Evolutionary conservation across 2,329 filamentous ascomycete genomes (phyloP), one percentile per base, ranked within the genome.

Genomic region (Clarireedia monteithiana): DNA sequence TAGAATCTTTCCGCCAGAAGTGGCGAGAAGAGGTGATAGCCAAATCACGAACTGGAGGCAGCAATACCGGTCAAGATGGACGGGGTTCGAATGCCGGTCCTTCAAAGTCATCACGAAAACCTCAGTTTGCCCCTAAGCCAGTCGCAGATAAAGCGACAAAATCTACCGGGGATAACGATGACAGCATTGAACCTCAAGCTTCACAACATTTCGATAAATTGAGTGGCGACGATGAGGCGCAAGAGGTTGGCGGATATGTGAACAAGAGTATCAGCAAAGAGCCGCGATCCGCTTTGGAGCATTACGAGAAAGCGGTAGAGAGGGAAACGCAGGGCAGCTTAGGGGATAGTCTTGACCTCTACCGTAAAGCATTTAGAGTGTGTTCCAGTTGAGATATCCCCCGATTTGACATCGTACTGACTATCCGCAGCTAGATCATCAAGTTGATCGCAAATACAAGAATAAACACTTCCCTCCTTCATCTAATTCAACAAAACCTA

Each of bases 281-380:
- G 63, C 88, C 88, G 4, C 75, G 77, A 23, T 88, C 91, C 10
- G 94, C 94, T 0, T 73, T 99, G 15, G 94, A 97, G 64, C 89
- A 96, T 70, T 97, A 94, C 66, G 94, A 97, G 69, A 83, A 82
- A 68, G 94, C 92, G 3, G 91, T 96, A 55, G 88, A 95, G 72
- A 91, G 85, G 70, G 94, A 99, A 72, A 81, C 79, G 0, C 82
- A 88, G 64, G 94, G 94, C 0, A 94, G 83, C 60, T 77, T 97
- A 50, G 91, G 91, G 5, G 92, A 97, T 60, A 97, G 92, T 68
- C 70, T 99, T 55, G 83, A 81, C 62, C 79, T 95, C 50, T 99
- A 99, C 71, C 83, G 94, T 48, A 91, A 87, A 70, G 94, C 94
- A 0, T 97, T 95, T 70, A 84, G 86, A 69, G 89, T 92, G 72